Base-by-base conservation (phyloP, 768 basidiomycete genomes). In the Termitomyces sp. region DNA sequence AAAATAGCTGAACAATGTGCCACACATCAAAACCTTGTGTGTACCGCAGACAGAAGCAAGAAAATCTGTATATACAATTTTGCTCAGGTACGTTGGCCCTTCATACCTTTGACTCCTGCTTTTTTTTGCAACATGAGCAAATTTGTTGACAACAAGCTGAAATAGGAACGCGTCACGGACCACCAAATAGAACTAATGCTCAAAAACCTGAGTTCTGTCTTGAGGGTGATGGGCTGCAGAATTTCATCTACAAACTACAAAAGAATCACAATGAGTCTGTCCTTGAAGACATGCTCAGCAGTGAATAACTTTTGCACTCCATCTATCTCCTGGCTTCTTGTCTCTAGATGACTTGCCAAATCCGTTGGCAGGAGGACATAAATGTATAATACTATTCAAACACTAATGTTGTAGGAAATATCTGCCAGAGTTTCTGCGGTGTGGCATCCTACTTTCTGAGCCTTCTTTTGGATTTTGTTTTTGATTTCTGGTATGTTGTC, bases 41-140 rank as follows among this genome's bases (percentile, higher is more conserved):
- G 84, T 44, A 85, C 87, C 0, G 87, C 86, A 2, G 94, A 95
- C 67, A 77, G 97, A 22, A 92, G 92, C 63, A 94, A 98, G 67
- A 98, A 98, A 70, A 90, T 98, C 57, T 77, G 97, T 59, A 98
- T 96, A 4, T 98, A 98, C 72, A 98, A 97, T 65, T 95, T 87
- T 70, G 83, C 92, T 1, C 94, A 94, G 78, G 92, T 82, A 50
- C 12, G 74, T 41, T 12, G 1, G 12, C 26, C 28, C 28, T 13
- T 13, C 10, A 3, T 22, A 4, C 16, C 36, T 51, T 6, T 51
- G 20, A 16, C 22, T 37, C 24, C 24, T 5, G 15, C 37, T 51
- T 10, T 24, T n/a, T n/a, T n/a, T n/a, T 12, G 20, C 22, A 37
- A 10, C 18, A n/a, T 8, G 37, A 52, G 18, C 18, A 39, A 39